Conservation (phyloP, 2,329 filamentous ascomycete genomes). For the Hansfordia pulvinata region DNA sequence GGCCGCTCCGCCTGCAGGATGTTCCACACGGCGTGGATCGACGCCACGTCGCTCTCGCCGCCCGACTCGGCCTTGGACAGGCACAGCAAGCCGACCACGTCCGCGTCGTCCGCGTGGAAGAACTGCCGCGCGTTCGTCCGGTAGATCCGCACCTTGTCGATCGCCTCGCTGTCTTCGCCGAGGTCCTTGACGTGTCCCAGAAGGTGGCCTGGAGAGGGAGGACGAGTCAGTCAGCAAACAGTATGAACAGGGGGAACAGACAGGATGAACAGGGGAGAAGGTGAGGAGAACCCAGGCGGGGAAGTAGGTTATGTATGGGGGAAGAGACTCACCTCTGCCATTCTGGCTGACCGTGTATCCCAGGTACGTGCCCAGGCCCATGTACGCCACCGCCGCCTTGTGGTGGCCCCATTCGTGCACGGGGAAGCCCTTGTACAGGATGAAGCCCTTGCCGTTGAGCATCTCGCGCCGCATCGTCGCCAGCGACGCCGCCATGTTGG, state of each 20-base stretch:
- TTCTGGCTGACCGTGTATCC: constrained; percentile 87
- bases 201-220: no score
- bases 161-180: constrained; percentile 67
- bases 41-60: constrained; percentile 72
- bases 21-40: constrained; percentile 72
- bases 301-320: no score
- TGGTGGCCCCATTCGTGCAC: constrained; percentile 61
- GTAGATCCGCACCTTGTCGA: constrained; percentile 82
- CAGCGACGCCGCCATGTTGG: constrained; percentile 38
- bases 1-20: constrained; percentile 60
- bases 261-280: no score
- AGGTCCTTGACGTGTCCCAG: constrained; percentile 84
- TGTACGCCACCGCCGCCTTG: constrained; percentile 80
- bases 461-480: constrained; percentile 46
- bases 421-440: constrained; percentile 78
- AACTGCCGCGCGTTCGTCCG: constrained; percentile 74
- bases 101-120: constrained; percentile 74
- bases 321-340: no score
- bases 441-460: constrained; percentile 80
- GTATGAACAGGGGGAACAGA: no score
- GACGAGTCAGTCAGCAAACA: no score
- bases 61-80: constrained; percentile 66
- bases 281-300: no score
- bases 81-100: constrained; percentile 75
- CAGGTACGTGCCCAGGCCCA: constrained; percentile 74